Evolutionary conservation across 148 eudicot genomes (phyloP).

Genomic region (Spergularia marina): DNA sequence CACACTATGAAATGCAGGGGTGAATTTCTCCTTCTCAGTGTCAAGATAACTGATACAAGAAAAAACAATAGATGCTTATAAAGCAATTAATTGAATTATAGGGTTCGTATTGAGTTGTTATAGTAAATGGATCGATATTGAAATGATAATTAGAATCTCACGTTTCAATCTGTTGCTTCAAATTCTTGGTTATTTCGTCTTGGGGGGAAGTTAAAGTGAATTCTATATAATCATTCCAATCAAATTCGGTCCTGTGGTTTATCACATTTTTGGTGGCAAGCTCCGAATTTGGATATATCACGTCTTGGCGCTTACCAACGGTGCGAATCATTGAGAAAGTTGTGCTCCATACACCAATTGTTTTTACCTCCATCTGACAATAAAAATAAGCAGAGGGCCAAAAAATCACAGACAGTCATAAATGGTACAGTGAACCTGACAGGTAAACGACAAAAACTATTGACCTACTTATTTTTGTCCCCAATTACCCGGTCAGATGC

Average conservation of each 20-base stretch:
- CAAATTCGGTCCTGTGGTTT: constrained; percentile 14
- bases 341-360: constrained; percentile 15
- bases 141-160: neutral
- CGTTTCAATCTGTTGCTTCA: neutral
- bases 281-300: constrained; percentile 13
- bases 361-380: constrained; percentile 12
- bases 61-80: neutral
- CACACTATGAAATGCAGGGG: neutral
- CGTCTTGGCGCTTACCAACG: neutral
- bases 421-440: no score
- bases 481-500: no score
- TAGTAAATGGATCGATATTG: no score
- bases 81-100: no score
- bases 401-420: no score
- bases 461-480: no score
- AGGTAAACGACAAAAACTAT: no score
- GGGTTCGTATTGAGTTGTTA: no score
- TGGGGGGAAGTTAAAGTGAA: neutral
- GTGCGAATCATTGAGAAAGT: constrained; percentile 10
- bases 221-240: constrained; percentile 10
- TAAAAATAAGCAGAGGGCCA: no score
- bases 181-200: neutral
- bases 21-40: neutral
- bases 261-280: neutral
- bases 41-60: neutral